Base-by-base conservation (phyloP, 805 yeast species). In the Wickerhamiella siamensis region DNA sequence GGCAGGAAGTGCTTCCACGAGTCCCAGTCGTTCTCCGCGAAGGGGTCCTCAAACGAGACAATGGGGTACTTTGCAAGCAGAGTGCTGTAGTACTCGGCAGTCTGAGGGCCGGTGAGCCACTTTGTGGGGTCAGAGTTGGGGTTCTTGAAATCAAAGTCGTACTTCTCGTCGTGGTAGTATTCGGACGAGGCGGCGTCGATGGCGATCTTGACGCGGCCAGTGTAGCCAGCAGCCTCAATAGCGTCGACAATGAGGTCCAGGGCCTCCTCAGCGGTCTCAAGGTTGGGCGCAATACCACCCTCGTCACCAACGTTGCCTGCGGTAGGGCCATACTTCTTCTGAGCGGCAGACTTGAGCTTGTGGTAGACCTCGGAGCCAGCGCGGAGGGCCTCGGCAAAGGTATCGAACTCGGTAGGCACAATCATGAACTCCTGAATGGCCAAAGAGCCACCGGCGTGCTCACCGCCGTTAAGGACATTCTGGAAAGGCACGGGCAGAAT, bases 241-340 rank as follows among this genome's bases (percentile, higher is more conserved):
- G 98, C 84, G 54, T 68, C 79, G 57, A 76, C 74, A 66, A 88
- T 84, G 67, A 88, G 79, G 73, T 91, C 96, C 55, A 88, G 74
- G 58, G 97, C 98, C 77, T 88, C 97, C 69, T 77, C 83, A 64
- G 98, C 88, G 58, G 95, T 76, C 55, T 80, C 75, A 56, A 91
- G 79, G 69, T 86, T 83, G 69, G 98, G 98, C 60, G 98, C 98
- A 74, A 88, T 95, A 79, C 98, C 98, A 81, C 98, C 98, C 77
- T 88, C 98, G 70, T 88, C 98, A 78, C 98, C 98, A 65, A 88
- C 98, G 74, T 88, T 88, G 72, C 95, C 97, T 61, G 98, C 98
- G 51, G 94, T 79, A 63, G 83, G 80, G 65, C 98, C 98, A 80
- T 88, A 91, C 67, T 71, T 74, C 79, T 83, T 79, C 78, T 83